Evolutionary conservation across 2,329 filamentous ascomycete species (phyloP).

Genomic region (Eurotiales sp.): DNA sequence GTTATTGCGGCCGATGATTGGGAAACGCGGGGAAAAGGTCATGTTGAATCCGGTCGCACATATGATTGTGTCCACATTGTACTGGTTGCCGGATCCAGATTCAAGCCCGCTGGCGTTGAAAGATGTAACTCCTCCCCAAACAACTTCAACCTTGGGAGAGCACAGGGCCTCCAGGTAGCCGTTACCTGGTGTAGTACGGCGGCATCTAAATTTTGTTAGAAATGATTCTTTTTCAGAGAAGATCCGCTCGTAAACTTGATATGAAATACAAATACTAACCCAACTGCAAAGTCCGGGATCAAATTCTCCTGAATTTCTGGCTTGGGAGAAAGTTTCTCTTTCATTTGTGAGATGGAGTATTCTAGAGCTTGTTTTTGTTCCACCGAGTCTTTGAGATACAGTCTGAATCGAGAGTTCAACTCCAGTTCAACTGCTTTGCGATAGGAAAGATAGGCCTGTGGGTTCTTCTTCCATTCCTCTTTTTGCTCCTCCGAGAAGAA

Average conservation of each 20-base stretch:
- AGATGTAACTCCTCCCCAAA: neutral
- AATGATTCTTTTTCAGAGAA: too few relatives aligned
- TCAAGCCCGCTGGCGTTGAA: neutral
- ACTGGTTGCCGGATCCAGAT: neutral
- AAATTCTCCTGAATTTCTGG: neutral
- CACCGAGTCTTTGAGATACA: conserved; percentile 39
- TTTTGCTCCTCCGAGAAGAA: conserved; percentile 15
- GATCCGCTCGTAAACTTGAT: too few relatives aligned
- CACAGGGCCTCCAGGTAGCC: neutral
- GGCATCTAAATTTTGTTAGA: too few relatives aligned
- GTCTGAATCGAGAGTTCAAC: conserved; percentile 42
- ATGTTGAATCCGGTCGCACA: neutral
- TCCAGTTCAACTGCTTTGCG: conserved; percentile 43
- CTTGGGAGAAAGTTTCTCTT: neutral
- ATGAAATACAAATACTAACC: too few relatives aligned
- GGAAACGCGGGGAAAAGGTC: neutral
- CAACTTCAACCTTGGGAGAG: neutral
- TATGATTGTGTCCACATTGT: neutral
- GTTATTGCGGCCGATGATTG: neutral
- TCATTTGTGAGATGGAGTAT: neutral
- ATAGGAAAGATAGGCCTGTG: conserved; percentile 40
- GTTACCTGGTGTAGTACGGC: neutral
- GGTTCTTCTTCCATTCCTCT: conserved; percentile 37
- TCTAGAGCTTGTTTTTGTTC: neutral
- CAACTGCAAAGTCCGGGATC: neutral